Base-by-base conservation (phyloP, 1,139 yeast genomes). In the Debaryomycetaceae sp. region DNA sequence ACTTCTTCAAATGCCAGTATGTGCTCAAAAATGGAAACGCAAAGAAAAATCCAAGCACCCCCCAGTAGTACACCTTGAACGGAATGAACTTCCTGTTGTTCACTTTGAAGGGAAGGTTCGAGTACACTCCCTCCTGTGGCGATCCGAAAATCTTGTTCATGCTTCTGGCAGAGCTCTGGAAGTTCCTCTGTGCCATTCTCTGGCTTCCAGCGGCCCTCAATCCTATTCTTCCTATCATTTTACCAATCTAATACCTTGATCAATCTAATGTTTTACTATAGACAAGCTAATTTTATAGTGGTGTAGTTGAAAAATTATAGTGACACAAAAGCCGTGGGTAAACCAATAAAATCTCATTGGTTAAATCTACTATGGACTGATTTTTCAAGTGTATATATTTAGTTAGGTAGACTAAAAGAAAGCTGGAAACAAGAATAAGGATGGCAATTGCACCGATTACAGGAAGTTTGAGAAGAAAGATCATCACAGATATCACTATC, bases 391-490 rank as follows among this genome's bases (percentile, higher is more conserved):
- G 17, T 34, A 39, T 34, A 33, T 23, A 34, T 23, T 6, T 11
- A 27, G 31, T 27, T 7, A 27, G 31, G 7, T n/a, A 23, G 13
- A 37, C 24, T 23, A 17, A 22, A 33, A 17, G 14, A 27, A 6
- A n/a, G 7, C 6, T 30, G 6, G n/a, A 23, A 44, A 34, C n/a
- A 33, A 14, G 24, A 36, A 24, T n/a, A 42, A 76, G 57, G 60
- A 85, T 87, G 88, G 87, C 95, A 63, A 80, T 90, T 63, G 89
- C 96, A 64, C 96, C 97, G 60, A 89, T 91, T 62, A 80, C 85
- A 48, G 97, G 97, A 57, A 75, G 87, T 55, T 79, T 91, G 54
- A 87, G 81, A 75, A 88, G 83, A 77, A 85, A 83, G 72, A 83
- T 88, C 69, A 78, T 86, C 65, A 79, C 87, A 56, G 97, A 93